Evolutionary conservation across 2,329 filamentous ascomycete genomes (phyloP).

Genomic region (Exophiala bonariae): DNA sequence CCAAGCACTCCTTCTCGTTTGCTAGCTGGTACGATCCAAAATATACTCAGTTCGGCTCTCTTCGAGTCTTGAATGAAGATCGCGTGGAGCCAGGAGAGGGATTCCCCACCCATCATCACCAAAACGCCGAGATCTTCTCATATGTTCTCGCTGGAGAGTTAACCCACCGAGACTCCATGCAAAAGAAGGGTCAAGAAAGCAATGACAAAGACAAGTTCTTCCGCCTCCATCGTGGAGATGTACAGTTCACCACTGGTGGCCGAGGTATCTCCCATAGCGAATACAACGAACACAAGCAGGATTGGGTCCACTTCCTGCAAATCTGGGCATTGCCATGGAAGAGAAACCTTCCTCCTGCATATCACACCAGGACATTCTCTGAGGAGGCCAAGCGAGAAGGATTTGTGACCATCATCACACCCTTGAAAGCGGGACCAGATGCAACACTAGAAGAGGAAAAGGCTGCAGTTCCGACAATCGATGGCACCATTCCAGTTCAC

Average conservation of each 20-base stretch:
- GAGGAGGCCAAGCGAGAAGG: constrained; percentile 71
- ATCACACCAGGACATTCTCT: constrained; percentile 71
- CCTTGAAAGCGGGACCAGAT: constrained; percentile 65
- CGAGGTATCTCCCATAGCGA: constrained; percentile 79
- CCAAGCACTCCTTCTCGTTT: constrained; percentile 84
- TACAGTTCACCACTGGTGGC: constrained; percentile 89
- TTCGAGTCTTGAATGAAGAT: constrained; percentile 88
- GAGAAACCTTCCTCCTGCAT: constrained; percentile 68
- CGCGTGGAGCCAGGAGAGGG: constrained; percentile 71
- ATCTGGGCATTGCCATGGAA: constrained; percentile 85
- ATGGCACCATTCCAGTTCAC: constrained; percentile 76
- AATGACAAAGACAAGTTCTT: constrained; percentile 63
- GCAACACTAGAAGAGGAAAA: constrained; percentile 64
- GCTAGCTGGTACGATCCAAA: constrained; percentile 68
- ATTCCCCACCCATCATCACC: constrained; percentile 82
- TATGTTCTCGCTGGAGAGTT: constrained; percentile 85
- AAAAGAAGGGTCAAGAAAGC: constrained; percentile 66
- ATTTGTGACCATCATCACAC: constrained; percentile 75
- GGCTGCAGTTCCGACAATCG: constrained; percentile 60
- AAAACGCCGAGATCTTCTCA: constrained; percentile 86
- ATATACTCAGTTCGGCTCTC: constrained; percentile 69
- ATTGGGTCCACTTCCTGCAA: constrained; percentile 80
- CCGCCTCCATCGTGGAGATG: constrained; percentile 73
- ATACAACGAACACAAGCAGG: constrained; percentile 70
- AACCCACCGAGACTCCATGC: constrained; percentile 84